phyloP scores from a whole-genome alignment of 129 eudicot genomes.

The Artemisia tridentata region DNA sequence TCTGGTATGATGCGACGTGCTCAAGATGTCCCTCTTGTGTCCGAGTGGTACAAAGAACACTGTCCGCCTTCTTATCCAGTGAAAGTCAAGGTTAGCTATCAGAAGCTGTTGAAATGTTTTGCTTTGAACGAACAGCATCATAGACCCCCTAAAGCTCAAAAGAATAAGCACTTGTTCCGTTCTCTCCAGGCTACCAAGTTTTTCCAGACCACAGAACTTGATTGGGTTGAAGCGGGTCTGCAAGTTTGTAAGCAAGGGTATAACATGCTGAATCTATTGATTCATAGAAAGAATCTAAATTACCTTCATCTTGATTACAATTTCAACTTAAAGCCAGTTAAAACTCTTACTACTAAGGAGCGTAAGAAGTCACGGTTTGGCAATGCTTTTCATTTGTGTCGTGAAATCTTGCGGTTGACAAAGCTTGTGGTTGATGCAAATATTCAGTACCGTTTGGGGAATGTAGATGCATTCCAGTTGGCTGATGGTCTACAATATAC shows the following conservation, averaged over 20 bases:
- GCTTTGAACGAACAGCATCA: conserved; percentile 97
- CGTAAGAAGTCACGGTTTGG: conserved; percentile 97
- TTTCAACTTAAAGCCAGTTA: conserved; percentile 91
- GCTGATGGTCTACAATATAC: conserved; percentile 97
- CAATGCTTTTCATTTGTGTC: conserved; percentile 95
- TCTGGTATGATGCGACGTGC: conserved; percentile 98
- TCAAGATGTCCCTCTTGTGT: conserved; percentile 97
- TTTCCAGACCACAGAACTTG: conserved; percentile 96
- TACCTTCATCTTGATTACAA: conserved; percentile 96
- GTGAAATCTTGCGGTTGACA: conserved; percentile 92
- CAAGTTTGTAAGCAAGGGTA: conserved; percentile 99
- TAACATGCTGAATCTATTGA: conserved; percentile 91
- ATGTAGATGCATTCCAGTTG: conserved; percentile 97
- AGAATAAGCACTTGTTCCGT: conserved; percentile 91
- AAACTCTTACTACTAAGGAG: conserved; percentile 95
- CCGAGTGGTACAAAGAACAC: conserved; percentile 98
- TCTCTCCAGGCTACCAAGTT: conserved; percentile 96
- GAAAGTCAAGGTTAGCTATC: conserved; percentile 96
- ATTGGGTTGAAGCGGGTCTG: conserved; percentile 99
- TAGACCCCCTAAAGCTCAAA: conserved; percentile 98
- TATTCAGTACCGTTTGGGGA: conserved; percentile 95
- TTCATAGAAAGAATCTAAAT: conserved; percentile 89
- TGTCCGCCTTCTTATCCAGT: conserved; percentile 98
- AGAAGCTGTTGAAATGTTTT: conserved; percentile 88
- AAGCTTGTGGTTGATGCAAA: conserved; percentile 99